Conservation (phyloP, 495 filamentous ascomycete species). For the Bacidia gigantensis region DNA sequence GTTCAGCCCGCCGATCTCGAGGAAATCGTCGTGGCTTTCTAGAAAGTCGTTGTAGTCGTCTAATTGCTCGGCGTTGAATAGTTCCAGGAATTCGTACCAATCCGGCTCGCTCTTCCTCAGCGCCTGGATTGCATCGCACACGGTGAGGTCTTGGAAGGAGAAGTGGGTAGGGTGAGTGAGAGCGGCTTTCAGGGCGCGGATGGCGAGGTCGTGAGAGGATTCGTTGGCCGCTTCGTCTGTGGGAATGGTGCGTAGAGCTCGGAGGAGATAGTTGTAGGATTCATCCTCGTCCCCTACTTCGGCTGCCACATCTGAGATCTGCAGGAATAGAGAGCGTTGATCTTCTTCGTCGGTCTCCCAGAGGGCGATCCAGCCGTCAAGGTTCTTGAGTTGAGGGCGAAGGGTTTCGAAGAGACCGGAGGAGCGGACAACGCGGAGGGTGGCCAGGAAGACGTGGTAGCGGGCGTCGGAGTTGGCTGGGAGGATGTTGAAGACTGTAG, state of each 20-base stretch:
- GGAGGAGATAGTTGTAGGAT: conserved; percentile 69
- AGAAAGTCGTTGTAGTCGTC: conserved; percentile 90
- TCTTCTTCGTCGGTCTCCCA: conserved; percentile 79
- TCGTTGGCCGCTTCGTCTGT: conserved; percentile 50
- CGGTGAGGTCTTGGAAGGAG: conserved; percentile 88
- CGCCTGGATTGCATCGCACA: conserved; percentile 71
- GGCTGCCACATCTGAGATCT: conserved; percentile 62
- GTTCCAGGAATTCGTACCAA: conserved; percentile 81
- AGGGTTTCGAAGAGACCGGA: conserved; percentile 65
- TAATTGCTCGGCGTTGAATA: conserved; percentile 82
- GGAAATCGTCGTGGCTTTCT: conserved; percentile 53
- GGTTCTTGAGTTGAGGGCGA: conserved; percentile 58
- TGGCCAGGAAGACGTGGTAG: conserved; percentile 77
- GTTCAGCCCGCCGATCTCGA: conserved; percentile 57
- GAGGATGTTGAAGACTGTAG: conserved; percentile 94
- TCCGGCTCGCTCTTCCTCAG: conserved; percentile 69
- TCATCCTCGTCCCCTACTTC: conserved; percentile 64
- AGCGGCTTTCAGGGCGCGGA: conserved; percentile 72
- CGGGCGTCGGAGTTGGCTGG: conserved; percentile 57
- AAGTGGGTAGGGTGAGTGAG: conserved; percentile 64
- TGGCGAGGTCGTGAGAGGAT: conserved; percentile 66
- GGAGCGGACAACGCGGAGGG: conserved; percentile 65
- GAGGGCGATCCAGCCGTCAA: conserved; percentile 65
- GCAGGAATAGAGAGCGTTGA: conserved; percentile 63
- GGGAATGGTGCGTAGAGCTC: conserved; percentile 72